These are phyloP conservation scores for Kwoniella pini DNA, from an alignment of 768 basidiomycete species.

Conservation along the genomic window DNA sequence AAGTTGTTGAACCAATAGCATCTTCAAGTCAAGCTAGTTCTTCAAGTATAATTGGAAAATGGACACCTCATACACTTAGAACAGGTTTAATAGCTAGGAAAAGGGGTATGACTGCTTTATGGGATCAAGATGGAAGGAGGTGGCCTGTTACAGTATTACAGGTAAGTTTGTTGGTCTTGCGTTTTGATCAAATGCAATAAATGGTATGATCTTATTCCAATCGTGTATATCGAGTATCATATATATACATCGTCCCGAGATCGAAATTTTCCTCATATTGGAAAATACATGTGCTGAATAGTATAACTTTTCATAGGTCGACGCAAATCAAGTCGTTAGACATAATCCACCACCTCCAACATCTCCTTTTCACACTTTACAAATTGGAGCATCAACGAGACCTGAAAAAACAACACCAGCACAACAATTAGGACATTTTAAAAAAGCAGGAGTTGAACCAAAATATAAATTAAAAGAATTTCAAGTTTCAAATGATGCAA, in stretches of 20 bases:
- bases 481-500: slow-evolving; percentile 80
- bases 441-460: slow-evolving; percentile 73
- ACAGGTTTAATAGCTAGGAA: slow-evolving; percentile 93
- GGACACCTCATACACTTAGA: slow-evolving; percentile 80
- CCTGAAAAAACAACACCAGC: slow-evolving; percentile 69
- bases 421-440: slow-evolving; percentile 87
- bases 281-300: too few relatives aligned
- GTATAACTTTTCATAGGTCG: slow-evolving; percentile 52
- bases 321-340: slow-evolving; percentile 55
- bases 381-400: slow-evolving; percentile 81
- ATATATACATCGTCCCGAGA: too few relatives aligned
- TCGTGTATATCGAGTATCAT: not conserved
- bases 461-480: slow-evolving; percentile 85
- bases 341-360: slow-evolving; percentile 38
- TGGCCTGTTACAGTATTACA: slow-evolving; percentile 93
- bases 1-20: slow-evolving; percentile 17
- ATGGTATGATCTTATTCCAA: too few relatives aligned
- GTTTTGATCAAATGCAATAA: too few relatives aligned
- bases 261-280: too few relatives aligned
- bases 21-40: not conserved
- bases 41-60: slow-evolving; percentile 59
- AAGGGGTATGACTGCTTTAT: slow-evolving; percentile 91
- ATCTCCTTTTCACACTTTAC: slow-evolving; percentile 78
- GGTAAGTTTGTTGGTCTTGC: slow-evolving; percentile 58
- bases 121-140: slow-evolving; percentile 84